Evolutionary conservation across 2,329 filamentous ascomycete genomes (phyloP).

Genomic region (Aspergillus fructus): DNA sequence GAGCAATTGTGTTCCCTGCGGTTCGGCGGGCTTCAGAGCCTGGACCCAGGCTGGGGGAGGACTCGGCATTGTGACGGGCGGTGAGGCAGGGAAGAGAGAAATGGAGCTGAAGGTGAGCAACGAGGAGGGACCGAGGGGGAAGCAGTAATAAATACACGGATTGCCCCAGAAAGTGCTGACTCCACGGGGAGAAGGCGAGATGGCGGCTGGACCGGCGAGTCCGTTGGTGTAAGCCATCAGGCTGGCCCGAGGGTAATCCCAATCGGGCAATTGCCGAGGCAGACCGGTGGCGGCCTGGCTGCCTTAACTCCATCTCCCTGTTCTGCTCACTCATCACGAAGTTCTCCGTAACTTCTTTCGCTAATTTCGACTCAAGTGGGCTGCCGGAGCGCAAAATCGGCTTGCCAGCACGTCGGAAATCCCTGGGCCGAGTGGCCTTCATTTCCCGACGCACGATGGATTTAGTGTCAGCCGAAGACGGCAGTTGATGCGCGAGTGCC

Average conservation of each 20-base stretch:
- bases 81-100: background rate
- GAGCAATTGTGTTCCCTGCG: constrained; percentile 69
- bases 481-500: background rate
- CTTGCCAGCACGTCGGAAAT: background rate
- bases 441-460: background rate
- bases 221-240: background rate
- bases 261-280: constrained; percentile 4
- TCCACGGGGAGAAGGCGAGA: background rate
- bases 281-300: background rate
- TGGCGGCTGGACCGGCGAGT: background rate
- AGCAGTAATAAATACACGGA: constrained; percentile 6
- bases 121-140: background rate
- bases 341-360: no score
- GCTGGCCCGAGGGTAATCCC: constrained; percentile 2
- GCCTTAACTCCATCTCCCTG: background rate
- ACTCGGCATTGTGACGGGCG: constrained; percentile 32
- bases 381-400: background rate
- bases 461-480: background rate
- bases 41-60: constrained; percentile 64
- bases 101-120: background rate
- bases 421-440: background rate
- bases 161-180: background rate
- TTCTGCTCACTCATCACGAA: no score
- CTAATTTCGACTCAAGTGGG: no score
- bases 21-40: constrained; percentile 63